Conservation (phyloP, 768 basidiomycete species). For the Hortiboletus campestris region DNA sequence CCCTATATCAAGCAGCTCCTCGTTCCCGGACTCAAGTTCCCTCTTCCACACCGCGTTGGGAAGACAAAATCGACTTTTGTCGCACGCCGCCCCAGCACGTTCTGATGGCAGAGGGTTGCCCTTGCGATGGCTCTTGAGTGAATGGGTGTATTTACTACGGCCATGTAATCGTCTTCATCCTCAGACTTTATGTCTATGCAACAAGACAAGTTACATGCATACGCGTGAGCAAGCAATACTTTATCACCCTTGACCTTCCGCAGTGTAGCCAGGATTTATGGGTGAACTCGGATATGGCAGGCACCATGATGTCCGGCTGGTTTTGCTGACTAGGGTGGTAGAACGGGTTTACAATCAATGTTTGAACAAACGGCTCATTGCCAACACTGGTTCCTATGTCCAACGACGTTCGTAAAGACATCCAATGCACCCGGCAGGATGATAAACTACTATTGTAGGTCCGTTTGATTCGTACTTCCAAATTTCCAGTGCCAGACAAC, state of each 20-base stretch:
- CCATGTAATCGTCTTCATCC: constrained; percentile 8
- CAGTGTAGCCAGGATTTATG: too few relatives aligned
- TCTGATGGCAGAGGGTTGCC: constrained; percentile 36
- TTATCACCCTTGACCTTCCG: background rate
- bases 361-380: too few relatives aligned
- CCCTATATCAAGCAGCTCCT: constrained; percentile 98
- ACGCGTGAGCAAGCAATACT: background rate
- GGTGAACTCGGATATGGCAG: too few relatives aligned
- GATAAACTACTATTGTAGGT: too few relatives aligned
- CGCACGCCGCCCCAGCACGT: constrained; percentile 74
- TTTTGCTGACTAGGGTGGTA: too few relatives aligned
- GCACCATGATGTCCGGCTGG: too few relatives aligned
- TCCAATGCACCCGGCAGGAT: too few relatives aligned
- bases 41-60: constrained; percentile 84
- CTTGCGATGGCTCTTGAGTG: background rate
- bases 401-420: too few relatives aligned
- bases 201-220: constrained; percentile 10
- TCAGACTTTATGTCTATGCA: constrained; percentile 13
- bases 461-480: too few relatives aligned
- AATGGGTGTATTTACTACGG: constrained; percentile 6
- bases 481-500: too few relatives aligned
- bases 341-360: too few relatives aligned
- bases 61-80: constrained; percentile 81
- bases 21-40: constrained; percentile 91
- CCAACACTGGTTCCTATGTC: too few relatives aligned